These are phyloP conservation scores for Hypoxylon subgilvum DNA, from an alignment of 495 filamentous ascomycete species.

Conservation along the genomic window DNA sequence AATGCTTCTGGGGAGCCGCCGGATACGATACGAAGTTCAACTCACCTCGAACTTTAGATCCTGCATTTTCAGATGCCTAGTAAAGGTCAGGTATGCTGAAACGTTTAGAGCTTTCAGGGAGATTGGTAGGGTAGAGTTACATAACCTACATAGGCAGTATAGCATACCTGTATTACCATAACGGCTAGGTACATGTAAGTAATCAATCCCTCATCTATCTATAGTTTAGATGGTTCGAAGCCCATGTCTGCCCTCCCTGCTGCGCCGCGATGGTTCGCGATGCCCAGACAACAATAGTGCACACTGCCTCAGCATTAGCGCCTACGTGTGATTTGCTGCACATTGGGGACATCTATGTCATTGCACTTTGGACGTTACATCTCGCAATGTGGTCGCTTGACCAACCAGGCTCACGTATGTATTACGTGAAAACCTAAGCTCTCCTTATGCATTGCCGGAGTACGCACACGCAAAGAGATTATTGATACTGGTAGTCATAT, in stretches of 20 bases:
- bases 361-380: constrained; percentile 20
- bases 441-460: neutral
- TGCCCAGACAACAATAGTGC: constrained; percentile 15
- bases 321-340: constrained; percentile 16
- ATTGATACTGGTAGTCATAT: neutral
- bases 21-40: too few relatives aligned
- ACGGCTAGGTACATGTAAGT: too few relatives aligned
- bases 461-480: neutral
- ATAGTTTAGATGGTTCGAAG: too few relatives aligned
- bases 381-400: constrained; percentile 22
- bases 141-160: too few relatives aligned
- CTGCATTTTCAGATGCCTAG: too few relatives aligned
- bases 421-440: neutral
- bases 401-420: constrained; percentile 3
- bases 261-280: constrained; percentile 4
- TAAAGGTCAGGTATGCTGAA: too few relatives aligned
- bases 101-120: too few relatives aligned
- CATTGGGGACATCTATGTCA: constrained; percentile 15
- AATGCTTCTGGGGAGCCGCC: neutral
- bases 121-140: too few relatives aligned
- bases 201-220: too few relatives aligned
- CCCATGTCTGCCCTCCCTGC: neutral
- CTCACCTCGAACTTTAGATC: too few relatives aligned
- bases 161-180: too few relatives aligned
- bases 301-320: neutral